These are phyloP conservation scores for Lunularia cruciata DNA, from an alignment of 225 moss, liverwort and hornwort genomes.

Conservation along the genomic window DNA sequence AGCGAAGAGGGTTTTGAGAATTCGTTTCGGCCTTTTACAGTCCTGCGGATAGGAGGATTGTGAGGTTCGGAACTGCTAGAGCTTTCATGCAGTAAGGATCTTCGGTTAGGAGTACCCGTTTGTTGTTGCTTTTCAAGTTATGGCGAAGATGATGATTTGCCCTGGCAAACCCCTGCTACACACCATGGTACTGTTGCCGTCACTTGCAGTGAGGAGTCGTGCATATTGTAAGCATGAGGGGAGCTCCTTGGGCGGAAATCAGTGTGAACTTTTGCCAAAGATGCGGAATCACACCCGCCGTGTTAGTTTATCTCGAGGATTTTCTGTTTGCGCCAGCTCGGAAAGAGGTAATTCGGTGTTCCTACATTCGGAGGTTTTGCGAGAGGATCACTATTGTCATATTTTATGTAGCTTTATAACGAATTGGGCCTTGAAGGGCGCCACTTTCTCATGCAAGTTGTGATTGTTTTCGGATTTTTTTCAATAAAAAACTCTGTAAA, in stretches of 20 bases:
- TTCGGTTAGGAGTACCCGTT: too few relatives aligned
- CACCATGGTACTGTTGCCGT: neutral
- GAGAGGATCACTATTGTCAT: neutral
- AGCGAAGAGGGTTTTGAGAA: too few relatives aligned
- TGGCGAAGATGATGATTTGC: neutral
- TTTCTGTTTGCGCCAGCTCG: slow-evolving; percentile 28
- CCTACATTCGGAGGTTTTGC: too few relatives aligned
- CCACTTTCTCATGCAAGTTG: neutral
- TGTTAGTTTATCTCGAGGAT: neutral
- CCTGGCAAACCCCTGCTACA: neutral
- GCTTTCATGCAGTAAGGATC: too few relatives aligned
- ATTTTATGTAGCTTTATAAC: neutral
- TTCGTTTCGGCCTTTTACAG: too few relatives aligned
- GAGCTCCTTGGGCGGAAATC: neutral
- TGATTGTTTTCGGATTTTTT: neutral
- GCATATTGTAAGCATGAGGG: neutral
- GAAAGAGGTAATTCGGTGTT: slow-evolving; percentile 24
- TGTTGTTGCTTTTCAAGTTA: too few relatives aligned
- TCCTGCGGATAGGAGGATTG: too few relatives aligned
- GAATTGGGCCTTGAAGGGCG: neutral
- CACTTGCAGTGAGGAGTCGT: neutral
- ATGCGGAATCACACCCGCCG: neutral
- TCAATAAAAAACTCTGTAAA: neutral
- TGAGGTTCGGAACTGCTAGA: too few relatives aligned
- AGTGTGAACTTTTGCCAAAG: neutral